These are phyloP conservation scores for Penicillium griseofulvum DNA, from an alignment of 2,329 filamentous ascomycete genomes.

Conservation along the genomic window DNA sequence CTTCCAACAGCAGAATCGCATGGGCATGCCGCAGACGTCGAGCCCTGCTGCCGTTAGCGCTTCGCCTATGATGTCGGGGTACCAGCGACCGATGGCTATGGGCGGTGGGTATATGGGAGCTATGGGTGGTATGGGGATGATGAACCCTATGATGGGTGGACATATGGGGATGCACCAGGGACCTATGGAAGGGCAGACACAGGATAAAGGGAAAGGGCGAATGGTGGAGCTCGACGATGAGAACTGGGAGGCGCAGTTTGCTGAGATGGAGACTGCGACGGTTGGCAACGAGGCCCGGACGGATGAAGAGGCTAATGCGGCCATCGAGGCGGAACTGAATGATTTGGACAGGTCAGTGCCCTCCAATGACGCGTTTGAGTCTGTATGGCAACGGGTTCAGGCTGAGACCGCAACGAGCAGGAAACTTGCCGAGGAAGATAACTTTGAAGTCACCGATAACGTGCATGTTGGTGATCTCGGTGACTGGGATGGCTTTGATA, in stretches of 20 bases:
- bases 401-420: conserved; percentile 47
- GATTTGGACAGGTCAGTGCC: conserved; percentile 79
- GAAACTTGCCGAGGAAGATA: conserved; percentile 64
- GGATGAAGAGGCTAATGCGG: conserved; percentile 65
- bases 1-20: conserved; percentile 72
- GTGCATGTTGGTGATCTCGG: conserved; percentile 68
- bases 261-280: conserved; percentile 68
- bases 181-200: conserved; percentile 42
- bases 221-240: conserved; percentile 90
- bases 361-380: conserved; percentile 77
- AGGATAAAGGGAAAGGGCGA: conserved; percentile 78
- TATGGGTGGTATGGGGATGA: conserved; percentile 51
- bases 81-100: conserved; percentile 48
- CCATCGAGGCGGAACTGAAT: conserved; percentile 83
- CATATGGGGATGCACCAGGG: conserved; percentile 50
- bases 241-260: conserved; percentile 96
- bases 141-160: conserved; percentile 47
- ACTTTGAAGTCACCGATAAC: conserved; percentile 47
- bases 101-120: conserved; percentile 43
- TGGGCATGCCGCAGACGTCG: conserved; percentile 56
- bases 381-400: conserved; percentile 56
- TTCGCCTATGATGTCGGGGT: conserved; percentile 60
- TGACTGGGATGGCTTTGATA: conserved; percentile 76
- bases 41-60: conserved; percentile 55
- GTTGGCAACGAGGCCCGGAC: conserved; percentile 50